Evolutionary conservation across 805 yeast genomes (phyloP), one percentile per base, ranked within the genome.

Genomic region (Blastobotrys robertii): DNA sequence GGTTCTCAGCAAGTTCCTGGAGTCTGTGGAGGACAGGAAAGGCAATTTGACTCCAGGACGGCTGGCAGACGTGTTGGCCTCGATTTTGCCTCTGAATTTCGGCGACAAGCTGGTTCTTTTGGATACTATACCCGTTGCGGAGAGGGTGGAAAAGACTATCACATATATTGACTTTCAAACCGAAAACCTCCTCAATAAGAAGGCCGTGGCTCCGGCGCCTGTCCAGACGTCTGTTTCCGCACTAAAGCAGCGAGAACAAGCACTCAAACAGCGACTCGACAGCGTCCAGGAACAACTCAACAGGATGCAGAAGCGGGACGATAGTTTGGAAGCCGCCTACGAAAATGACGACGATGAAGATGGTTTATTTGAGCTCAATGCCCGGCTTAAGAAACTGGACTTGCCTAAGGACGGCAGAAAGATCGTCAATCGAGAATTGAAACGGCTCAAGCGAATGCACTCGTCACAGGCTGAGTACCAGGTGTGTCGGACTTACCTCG

Each of bases 381-480:
- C 47, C 36, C 57, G 55, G 43, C 50, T 66, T 11, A 45, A 43
- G 31, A 35, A 34, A 2, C 49, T 56, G 12, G 41, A 49, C 9
- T 44, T 64, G 15, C 52, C 62, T 2, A 55, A 46, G 1, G 68
- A 64, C 12, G 69, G 66, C 30, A 54, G 55, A 30, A 60, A 54
- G 42, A 49, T 58, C 5, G 66, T 60, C n/a, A 46, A 53, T 37
- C 58, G 67, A n/a, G 70, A 66, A 38, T 44, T 65, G 40, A 55
- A 55, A 40, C 60, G 68, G 4, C 46, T 67, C 37, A 52, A 58
- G 43, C 55, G 67, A n/a, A 63, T 64, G 65, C 62, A 59, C 25
- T 58, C 67, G 1, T 50, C 62, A 16, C 68, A 65, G 44, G 67
- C 71, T 1, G 70, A 66, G 48, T 65, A 65, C 45, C 68, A 66